Base-by-base conservation (phyloP, 768 basidiomycete species). In the Kwoniella dejecticola region DNA sequence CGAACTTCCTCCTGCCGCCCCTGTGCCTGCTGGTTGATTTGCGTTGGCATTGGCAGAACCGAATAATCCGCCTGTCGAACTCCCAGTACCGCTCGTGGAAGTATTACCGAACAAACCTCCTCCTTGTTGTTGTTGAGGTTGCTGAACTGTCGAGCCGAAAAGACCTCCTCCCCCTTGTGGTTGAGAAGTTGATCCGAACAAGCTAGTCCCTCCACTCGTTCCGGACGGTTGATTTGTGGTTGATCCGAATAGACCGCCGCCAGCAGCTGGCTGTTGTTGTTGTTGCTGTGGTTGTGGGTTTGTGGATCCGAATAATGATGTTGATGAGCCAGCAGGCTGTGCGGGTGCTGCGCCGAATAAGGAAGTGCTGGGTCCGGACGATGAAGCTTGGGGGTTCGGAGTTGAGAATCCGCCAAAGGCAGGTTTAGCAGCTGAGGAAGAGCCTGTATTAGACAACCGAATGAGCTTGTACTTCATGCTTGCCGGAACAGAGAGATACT, bases 381-480 rank as follows among this genome's bases (percentile, higher is more conserved):
- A 3, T 1, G 56, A 30, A 23, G 45, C 17, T 59, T 52, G 49
- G 1, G 66, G 65, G 42, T 66, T 64, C 8, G 68, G 66, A 13
- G 71, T 69, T 15, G 56, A 48, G 62, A 70, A 67, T 21, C 66
- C 62, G 8, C 64, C 69, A 36, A 70, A 70, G 4, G 63, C 52
- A 17, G 67, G 63, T 47, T 68, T 68, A 30, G 67, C 31, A 17
- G 67, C 57, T 19, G 62, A 41, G 12, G 59, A 45, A n/a, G 58
- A 29, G 38, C 58, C 58, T 60, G 27, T 1, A 4, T n/a, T n/a
- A 46, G 19, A 13, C 23, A 48, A 47, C 23, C 19, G 11, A 23
- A 21, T 45, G 44, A 45, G 29, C 17, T 49, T 23, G 42, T 36
- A 12, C 26, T 15, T 21, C 55, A 57, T 15, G 13, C 33, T 15